Conservation (phyloP, 331 rosid species). For the Telfairia occidentalis region DNA sequence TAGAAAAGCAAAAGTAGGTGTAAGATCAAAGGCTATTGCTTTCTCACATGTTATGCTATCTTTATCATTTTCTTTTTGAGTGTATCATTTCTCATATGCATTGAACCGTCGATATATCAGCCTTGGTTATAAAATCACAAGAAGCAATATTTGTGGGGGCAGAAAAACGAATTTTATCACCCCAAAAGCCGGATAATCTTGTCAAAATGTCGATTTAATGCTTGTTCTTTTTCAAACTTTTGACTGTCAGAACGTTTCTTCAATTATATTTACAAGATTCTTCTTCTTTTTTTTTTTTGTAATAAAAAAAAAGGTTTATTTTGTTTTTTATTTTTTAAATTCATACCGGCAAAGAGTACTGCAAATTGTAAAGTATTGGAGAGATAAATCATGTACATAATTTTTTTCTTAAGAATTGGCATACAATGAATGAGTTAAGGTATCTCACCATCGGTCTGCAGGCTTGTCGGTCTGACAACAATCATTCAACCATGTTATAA, state of each 20-base stretch:
- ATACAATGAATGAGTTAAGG: neutral
- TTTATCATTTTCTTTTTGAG: too few species aligned
- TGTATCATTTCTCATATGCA: neutral
- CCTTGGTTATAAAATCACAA: neutral
- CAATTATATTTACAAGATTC: neutral
- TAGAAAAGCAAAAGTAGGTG: neutral
- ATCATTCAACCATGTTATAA: conserved; percentile 80
- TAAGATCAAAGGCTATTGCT: neutral
- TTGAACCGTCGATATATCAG: neutral
- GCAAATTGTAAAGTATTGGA: neutral
- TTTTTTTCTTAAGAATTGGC: neutral
- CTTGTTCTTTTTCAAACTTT: neutral
- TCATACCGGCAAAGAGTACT: neutral
- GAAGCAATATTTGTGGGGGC: too few species aligned
- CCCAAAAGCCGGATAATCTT: neutral
- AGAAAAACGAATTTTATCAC: neutral
- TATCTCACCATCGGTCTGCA: conserved; percentile 67
- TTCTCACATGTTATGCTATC: neutral
- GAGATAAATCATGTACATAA: neutral
- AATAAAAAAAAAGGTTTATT: neutral
- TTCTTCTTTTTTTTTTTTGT: neutral
- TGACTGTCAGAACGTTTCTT: neutral
- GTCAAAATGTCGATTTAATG: neutral
- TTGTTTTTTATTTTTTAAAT: too few species aligned
- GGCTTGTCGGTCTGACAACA: conserved; percentile 39